Evolutionary conservation across 352 stramenopile species (phyloP).

Genomic region (Phytophthora aleatoria): DNA sequence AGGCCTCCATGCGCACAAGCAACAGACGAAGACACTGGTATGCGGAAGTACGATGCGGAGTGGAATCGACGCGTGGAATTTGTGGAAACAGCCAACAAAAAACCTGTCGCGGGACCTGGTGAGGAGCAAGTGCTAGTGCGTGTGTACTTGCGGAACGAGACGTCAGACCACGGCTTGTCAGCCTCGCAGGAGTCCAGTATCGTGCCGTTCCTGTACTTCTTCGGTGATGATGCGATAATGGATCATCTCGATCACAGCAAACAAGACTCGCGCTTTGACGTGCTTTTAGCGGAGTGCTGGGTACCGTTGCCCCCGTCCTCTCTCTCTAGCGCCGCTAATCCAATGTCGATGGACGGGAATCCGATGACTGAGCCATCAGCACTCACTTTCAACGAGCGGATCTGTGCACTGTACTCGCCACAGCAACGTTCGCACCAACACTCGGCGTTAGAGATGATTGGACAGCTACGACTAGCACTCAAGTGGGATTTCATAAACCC

Average conservation of each 20-base stretch:
- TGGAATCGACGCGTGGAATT: conserved; percentile 88
- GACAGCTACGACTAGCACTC: conserved; percentile 71
- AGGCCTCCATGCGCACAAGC: conserved; percentile 34
- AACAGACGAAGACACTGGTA: conserved; percentile 30
- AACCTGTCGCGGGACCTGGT: conserved; percentile 9
- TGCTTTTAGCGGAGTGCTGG: conserved; percentile 80
- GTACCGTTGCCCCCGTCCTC: conserved; percentile 62
- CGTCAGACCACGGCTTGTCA: conserved; percentile 77
- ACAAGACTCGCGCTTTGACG: conserved; percentile 80
- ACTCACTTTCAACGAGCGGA: conserved; percentile 61
- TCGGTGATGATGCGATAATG: conserved; percentile 87
- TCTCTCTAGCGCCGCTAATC: conserved; percentile 26
- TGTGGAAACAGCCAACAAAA: conserved; percentile 51
- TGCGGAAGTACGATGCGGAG: conserved; percentile 65
- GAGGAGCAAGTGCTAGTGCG: conserved; percentile 66
- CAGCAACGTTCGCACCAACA: conserved; percentile 35
- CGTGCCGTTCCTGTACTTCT: conserved; percentile 89
- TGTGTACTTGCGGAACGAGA: conserved; percentile 76
- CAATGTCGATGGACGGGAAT: conserved; percentile 35
- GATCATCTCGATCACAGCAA: conserved; percentile 88
- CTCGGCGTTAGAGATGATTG: conserved; percentile 66
- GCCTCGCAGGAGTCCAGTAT: conserved; percentile 83
- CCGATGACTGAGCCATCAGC: conserved; percentile 32
- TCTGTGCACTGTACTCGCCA: conserved; percentile 71
- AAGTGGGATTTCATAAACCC: conserved; percentile 84